Conservation (phyloP, 2,329 filamentous ascomycete genomes). For the Cercospora beticola region DNA sequence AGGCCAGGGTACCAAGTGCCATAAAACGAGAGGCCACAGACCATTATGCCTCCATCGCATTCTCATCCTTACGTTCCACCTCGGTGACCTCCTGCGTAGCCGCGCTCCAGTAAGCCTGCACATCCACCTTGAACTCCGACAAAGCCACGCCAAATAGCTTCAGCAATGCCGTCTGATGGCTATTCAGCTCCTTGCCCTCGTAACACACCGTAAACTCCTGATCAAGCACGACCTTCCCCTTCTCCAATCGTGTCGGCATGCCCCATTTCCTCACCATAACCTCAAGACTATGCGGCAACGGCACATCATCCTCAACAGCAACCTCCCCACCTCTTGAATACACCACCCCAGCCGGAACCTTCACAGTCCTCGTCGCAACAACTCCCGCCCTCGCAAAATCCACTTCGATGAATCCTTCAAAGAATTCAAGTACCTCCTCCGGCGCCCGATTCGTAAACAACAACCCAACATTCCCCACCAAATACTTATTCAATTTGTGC, state of each 20-base stretch:
- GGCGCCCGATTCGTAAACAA: slow-evolving; percentile 81
- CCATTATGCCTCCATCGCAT: slow-evolving; percentile 34
- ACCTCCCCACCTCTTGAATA: slow-evolving; percentile 78
- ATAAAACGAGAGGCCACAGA: not conserved
- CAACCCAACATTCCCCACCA: slow-evolving; percentile 82
- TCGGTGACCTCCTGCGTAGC: slow-evolving; percentile 37
- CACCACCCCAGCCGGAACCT: slow-evolving; percentile 78
- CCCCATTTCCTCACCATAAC: slow-evolving; percentile 85
- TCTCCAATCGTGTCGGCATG: slow-evolving; percentile 83
- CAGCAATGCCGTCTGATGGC: slow-evolving; percentile 85
- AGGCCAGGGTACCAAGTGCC: not conserved
- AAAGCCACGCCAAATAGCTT: slow-evolving; percentile 91
- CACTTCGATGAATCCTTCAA: slow-evolving; percentile 68
- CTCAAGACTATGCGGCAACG: slow-evolving; percentile 84
- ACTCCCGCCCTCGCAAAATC: slow-evolving; percentile 92
- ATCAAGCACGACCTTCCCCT: slow-evolving; percentile 81
- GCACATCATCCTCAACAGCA: slow-evolving; percentile 76
- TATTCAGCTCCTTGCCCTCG: slow-evolving; percentile 81
- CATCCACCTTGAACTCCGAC: slow-evolving; percentile 82
- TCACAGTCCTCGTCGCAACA: slow-evolving; percentile 70
- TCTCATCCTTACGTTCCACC: slow-evolving; percentile 29
- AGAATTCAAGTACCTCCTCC: slow-evolving; percentile 67
- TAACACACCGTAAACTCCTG: slow-evolving; percentile 74
- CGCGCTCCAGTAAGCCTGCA: slow-evolving; percentile 60
- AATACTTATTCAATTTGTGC: slow-evolving; percentile 65